phyloP scores from a whole-genome alignment of 2,329 filamentous ascomycete genomes.

The Fusarium algeriense region DNA sequence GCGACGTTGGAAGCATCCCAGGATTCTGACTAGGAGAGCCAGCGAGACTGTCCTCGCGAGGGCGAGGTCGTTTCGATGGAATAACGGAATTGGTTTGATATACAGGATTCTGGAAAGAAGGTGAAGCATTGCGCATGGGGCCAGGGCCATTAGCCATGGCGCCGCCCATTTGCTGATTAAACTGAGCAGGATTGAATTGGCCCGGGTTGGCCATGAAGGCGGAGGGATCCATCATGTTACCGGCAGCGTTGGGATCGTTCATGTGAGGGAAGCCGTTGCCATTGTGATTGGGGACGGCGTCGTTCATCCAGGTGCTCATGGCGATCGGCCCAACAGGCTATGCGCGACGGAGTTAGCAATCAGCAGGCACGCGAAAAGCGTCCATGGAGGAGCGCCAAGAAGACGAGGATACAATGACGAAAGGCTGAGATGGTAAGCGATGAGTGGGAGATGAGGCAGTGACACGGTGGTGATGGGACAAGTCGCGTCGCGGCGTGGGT shows the following conservation, averaged over 20 bases:
- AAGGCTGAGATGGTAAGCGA: constrained; percentile 56
- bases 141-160: constrained; percentile 84
- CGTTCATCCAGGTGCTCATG: constrained; percentile 81
- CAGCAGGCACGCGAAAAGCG: constrained; percentile 55
- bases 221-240: constrained; percentile 74
- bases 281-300: constrained; percentile 77
- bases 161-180: constrained; percentile 67
- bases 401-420: constrained; percentile 42
- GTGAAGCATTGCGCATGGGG: constrained; percentile 84
- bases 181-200: constrained; percentile 72
- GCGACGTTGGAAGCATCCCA: constrained; percentile 81
- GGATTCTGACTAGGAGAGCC: constrained; percentile 83
- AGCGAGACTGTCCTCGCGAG: constrained; percentile 84
- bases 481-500: constrained; percentile 59
- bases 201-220: constrained; percentile 71
- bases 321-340: constrained; percentile 63
- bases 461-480: constrained; percentile 60
- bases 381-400: constrained; percentile 56
- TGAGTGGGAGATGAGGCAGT: constrained; percentile 57
- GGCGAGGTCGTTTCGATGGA: constrained; percentile 87
- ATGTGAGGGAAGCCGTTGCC: constrained; percentile 75
- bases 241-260: constrained; percentile 69
- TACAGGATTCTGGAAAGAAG: constrained; percentile 78
- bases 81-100: constrained; percentile 89
- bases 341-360: constrained; percentile 60